Conservation (phyloP, 1,284 basidiomycete genomes). For the Quambalaria eucalypti region DNA sequence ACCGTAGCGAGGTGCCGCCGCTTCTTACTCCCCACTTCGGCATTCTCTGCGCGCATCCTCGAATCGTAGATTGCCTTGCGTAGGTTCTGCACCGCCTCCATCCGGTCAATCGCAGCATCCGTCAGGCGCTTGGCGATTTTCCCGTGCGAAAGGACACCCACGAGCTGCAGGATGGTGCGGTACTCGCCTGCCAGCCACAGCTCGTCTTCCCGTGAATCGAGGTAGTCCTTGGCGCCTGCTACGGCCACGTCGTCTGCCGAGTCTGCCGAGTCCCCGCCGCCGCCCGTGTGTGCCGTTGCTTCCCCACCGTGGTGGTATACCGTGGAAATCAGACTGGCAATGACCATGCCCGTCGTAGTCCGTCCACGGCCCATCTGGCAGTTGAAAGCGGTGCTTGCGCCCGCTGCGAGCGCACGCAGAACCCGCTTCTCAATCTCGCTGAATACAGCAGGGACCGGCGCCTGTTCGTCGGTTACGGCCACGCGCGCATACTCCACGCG, state of each 20-base stretch:
- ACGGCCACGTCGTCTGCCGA: neutral
- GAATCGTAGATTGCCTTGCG: slow-evolving; percentile 43
- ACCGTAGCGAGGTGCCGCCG: slow-evolving; percentile 27
- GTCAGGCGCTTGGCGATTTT: slow-evolving; percentile 87
- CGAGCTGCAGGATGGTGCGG: slow-evolving; percentile 88
- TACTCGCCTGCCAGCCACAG: slow-evolving; percentile 67
- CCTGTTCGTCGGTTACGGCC: slow-evolving; percentile 46
- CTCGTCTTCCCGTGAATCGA: slow-evolving; percentile 45
- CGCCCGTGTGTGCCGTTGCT: slow-evolving; percentile 7
- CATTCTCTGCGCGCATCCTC: slow-evolving; percentile 37
- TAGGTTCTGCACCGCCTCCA: slow-evolving; percentile 45
- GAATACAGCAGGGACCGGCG: slow-evolving; percentile 44
- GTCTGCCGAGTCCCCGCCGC: neutral
- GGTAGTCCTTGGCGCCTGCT: slow-evolving; percentile 13
- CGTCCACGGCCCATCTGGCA: slow-evolving; percentile 46
- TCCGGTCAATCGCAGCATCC: slow-evolving; percentile 54
- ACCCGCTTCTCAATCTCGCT: slow-evolving; percentile 41
- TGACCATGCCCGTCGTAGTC: slow-evolving; percentile 45
- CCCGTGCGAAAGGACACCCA: slow-evolving; percentile 78
- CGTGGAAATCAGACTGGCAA: slow-evolving; percentile 39
- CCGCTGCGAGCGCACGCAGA: slow-evolving; percentile 29
- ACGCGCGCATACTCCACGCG: slow-evolving; percentile 43
- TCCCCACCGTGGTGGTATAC: slow-evolving; percentile 33
- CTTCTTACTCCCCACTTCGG: slow-evolving; percentile 30
- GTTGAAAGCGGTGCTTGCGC: slow-evolving; percentile 37